These are phyloP conservation scores for Aschersonia sp. DNA, from an alignment of 2,329 filamentous ascomycete species.

Conservation along the genomic window DNA sequence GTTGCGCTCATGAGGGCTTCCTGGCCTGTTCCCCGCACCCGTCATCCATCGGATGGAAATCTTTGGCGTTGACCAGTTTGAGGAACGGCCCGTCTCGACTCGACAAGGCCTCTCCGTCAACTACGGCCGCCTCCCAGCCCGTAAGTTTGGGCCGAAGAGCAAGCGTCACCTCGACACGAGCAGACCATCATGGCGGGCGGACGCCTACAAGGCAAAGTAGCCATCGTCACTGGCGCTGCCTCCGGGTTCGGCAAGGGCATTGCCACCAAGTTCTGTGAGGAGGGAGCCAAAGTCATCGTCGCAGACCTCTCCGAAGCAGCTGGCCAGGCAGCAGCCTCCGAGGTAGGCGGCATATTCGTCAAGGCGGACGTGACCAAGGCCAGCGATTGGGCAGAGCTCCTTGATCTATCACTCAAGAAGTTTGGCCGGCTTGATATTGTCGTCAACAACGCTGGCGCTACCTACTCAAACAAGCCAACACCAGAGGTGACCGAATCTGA, in stretches of 20 bases:
- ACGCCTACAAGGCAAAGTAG: constrained; percentile 26
- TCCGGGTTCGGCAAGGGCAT: constrained; percentile 52
- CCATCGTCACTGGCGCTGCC: constrained; percentile 36
- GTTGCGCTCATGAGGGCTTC: too few species aligned
- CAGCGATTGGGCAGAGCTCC: constrained; percentile 35
- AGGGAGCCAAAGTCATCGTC: constrained; percentile 47
- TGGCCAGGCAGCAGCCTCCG: constrained; percentile 30
- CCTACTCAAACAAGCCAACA: constrained; percentile 48
- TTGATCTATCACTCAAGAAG: constrained; percentile 27
- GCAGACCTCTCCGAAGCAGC: constrained; percentile 42
- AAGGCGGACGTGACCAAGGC: constrained; percentile 34
- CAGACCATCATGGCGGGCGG: constrained; percentile 8
- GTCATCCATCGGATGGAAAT: too few species aligned
- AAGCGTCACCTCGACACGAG: neutral
- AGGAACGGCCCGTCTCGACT: too few species aligned
- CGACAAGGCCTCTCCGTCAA: neutral
- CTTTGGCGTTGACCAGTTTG: too few species aligned
- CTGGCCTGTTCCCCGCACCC: too few species aligned
- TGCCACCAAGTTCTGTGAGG: constrained; percentile 39
- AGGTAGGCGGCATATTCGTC: constrained; percentile 27
- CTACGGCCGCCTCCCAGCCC: neutral
- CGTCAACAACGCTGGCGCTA: constrained; percentile 46
- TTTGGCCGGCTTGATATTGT: constrained; percentile 41
- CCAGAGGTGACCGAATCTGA: constrained; percentile 49
- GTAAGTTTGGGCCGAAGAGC: neutral